Evolutionary conservation across 495 filamentous ascomycete species (phyloP), one percentile per base, ranked within the genome.

Genomic region (Tuber microsphaerosporum): DNA sequence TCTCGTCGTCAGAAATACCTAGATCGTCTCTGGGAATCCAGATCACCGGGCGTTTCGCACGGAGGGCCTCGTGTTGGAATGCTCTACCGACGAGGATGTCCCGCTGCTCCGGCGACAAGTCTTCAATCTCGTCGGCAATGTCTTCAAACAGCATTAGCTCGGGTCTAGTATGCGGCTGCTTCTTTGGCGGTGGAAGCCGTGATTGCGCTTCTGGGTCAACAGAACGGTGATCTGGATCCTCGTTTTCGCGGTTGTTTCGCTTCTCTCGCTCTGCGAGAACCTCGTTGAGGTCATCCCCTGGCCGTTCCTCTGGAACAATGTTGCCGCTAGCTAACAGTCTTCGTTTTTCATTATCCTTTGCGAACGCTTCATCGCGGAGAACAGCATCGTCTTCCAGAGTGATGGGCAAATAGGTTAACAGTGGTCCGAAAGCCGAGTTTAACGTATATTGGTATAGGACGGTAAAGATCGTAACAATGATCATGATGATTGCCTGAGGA

Each of bases 331-430:
- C 22, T 71, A 87, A 77, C 1, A 84, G 85, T 69, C 89, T 84
- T 14, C 89, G 87, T 71, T 87, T 87, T 73, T 89, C 89, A 81
- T 95, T 92, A 34, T 91, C 91, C 48, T 90, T 88, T 51, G 91
- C 90, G 83, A 98, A 99, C 72, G 92, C 92, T 80, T 95, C 89
- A 80, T 98, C 96, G 6, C 94, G 90, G 65, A 91, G 86, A 19
- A 95, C 92, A 8, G 95, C 95, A 75, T 97, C 93, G 79, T 99
- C 96, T 83, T 99, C 95, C 68, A 98, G 87, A 0, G 95, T 98
- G 80, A 99, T 96, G 0, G 95, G 95, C 61, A 99, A 85, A 82
- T 97, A 97, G 46, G 90, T 89, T 81, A 97, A 90, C 69, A 99
- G 87, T 37, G 95, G 94, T 1, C 89, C 89, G 77, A 99, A 97